Conservation (phyloP, 2,329 filamentous ascomycete species). For the Aspergillus tubingensis region DNA sequence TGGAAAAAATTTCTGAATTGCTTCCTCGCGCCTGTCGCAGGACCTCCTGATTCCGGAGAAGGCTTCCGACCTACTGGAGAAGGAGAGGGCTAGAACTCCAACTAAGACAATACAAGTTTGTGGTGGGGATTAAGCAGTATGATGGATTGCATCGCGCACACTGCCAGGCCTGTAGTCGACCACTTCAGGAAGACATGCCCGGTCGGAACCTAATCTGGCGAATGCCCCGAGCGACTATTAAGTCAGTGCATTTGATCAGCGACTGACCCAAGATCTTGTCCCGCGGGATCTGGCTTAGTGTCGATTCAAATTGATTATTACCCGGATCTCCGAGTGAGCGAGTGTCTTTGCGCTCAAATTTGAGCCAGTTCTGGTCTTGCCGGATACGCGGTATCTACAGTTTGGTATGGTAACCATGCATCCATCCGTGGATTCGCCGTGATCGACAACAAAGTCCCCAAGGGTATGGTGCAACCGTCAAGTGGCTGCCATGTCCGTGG, state of each 20-base stretch:
- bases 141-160: neutral
- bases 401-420: neutral
- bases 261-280: neutral
- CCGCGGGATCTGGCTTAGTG: neutral
- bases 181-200: neutral
- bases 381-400: neutral
- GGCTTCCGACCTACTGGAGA: neutral
- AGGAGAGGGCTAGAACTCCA: neutral
- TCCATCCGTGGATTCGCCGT: neutral
- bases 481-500: constrained; percentile 1
- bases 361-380: neutral
- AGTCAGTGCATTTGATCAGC: neutral
- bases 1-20: neutral
- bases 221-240: neutral
- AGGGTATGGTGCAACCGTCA: constrained; percentile 3
- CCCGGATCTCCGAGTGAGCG: neutral
- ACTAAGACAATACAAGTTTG: neutral
- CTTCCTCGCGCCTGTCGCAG: neutral
- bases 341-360: neutral
- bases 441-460: constrained; percentile 1
- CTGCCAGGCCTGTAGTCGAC: neutral
- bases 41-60: neutral
- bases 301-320: constrained; percentile 1
- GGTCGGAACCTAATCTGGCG: neutral
- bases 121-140: neutral